phyloP scores from a whole-genome alignment of 495 filamentous ascomycete species.

The Xylaria intraflava region DNA sequence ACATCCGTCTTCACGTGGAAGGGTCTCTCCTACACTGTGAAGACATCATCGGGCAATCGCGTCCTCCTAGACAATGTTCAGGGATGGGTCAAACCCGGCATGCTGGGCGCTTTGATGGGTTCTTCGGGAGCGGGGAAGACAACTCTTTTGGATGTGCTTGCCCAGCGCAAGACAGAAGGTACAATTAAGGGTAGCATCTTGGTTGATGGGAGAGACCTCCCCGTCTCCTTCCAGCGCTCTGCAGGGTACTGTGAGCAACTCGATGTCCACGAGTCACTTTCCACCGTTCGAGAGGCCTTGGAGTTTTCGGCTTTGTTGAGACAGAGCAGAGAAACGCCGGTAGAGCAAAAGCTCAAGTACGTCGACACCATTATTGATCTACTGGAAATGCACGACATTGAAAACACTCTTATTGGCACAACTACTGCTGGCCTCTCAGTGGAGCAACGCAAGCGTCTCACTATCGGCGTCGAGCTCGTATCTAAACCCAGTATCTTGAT shows the following conservation, averaged over 20 bases:
- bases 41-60: too few species aligned
- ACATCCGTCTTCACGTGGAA: not conserved
- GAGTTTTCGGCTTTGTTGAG: constrained; percentile 61
- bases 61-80: constrained; percentile 52
- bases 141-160: constrained; percentile 56
- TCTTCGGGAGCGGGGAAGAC: constrained; percentile 65
- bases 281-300: constrained; percentile 66
- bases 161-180: constrained; percentile 54
- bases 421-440: constrained; percentile 47
- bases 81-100: constrained; percentile 63
- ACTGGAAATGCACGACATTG: constrained; percentile 63
- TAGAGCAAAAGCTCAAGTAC: constrained; percentile 59
- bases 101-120: constrained; percentile 62
- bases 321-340: constrained; percentile 53
- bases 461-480: constrained; percentile 73
- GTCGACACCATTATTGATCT: constrained; percentile 69
- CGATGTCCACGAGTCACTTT: constrained; percentile 62
- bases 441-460: constrained; percentile 48
- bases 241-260: not conserved
- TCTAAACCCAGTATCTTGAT: constrained; percentile 67
- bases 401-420: constrained; percentile 66
- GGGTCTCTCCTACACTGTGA: constrained; percentile 48
- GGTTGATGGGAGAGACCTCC: constrained; percentile 56
- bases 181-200: constrained; percentile 56
- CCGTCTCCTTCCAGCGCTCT: constrained; percentile 66